Conservation (phyloP, 1,139 yeast genomes). For the Pichia sp. region DNA sequence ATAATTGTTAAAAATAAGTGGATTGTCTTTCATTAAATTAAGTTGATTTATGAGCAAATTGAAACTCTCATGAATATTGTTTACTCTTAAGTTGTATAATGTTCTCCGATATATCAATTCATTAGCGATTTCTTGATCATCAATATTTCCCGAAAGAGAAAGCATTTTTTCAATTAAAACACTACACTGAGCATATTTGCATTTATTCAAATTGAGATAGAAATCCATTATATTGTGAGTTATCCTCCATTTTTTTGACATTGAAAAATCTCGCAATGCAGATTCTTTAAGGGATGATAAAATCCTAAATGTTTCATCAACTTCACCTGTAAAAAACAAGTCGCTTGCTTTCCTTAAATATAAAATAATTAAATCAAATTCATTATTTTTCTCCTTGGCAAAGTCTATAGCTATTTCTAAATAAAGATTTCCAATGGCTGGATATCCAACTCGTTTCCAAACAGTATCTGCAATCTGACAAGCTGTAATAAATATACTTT, state of each 20-base stretch:
- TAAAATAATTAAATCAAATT: conserved; percentile 22
- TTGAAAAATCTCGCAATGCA: conserved; percentile 29
- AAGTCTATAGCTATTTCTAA: conserved; percentile 39
- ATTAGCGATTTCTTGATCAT: conserved; percentile 27
- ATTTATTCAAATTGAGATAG: conserved; percentile 35
- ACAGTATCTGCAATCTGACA: conserved; percentile 42
- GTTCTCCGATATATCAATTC: conserved; percentile 11
- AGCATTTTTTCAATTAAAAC: conserved; percentile 25
- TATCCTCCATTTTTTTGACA: conserved; percentile 36
- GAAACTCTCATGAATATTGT: conserved; percentile 30
- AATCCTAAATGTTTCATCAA: conserved; percentile 32
- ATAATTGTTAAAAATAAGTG: conserved; percentile 32
- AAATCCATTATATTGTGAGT: conserved; percentile 35
- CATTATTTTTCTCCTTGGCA: conserved; percentile 21
- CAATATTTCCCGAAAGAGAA: conserved; percentile 20
- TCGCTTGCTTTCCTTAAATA: conserved; percentile 35
- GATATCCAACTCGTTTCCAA: conserved; percentile 49
- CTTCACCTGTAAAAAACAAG: conserved; percentile 35
- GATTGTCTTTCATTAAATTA: conserved; percentile 24
- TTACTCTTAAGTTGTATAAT: not conserved
- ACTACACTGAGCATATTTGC: conserved; percentile 31
- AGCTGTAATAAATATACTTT: conserved; percentile 39
- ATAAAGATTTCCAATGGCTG: conserved; percentile 41
- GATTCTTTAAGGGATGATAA: conserved; percentile 17
- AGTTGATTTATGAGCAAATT: conserved; percentile 32